These are phyloP conservation scores for Wickerhamomyces subpelliculosus DNA, from an alignment of 805 yeast species.

Conservation along the genomic window DNA sequence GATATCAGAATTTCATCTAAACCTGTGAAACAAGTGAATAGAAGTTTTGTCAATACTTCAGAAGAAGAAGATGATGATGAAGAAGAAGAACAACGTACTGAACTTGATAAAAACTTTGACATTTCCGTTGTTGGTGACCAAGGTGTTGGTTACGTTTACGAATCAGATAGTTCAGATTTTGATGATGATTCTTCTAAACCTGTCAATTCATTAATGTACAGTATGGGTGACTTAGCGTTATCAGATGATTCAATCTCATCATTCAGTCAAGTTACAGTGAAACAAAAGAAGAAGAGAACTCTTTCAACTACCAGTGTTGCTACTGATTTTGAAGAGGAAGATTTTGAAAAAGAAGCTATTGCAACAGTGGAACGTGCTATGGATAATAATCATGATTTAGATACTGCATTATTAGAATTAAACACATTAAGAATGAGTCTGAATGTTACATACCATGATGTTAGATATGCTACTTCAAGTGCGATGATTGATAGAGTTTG, in stretches of 20 bases:
- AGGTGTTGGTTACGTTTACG: slow-evolving; percentile 30
- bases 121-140: slow-evolving; percentile 27
- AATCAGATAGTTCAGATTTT: slow-evolving; percentile 27
- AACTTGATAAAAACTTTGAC: slow-evolving; percentile 11
- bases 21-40: slow-evolving; percentile 31
- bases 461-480: slow-evolving; percentile 68
- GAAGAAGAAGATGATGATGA: slow-evolving; percentile 22
- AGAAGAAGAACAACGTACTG: slow-evolving; percentile 13
- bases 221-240: slow-evolving; percentile 39
- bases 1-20: slow-evolving; percentile 47
- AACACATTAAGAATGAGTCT: slow-evolving; percentile 95
- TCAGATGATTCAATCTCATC: slow-evolving; percentile 58
- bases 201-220: slow-evolving; percentile 34
- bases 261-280: slow-evolving; percentile 28
- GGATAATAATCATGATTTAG: slow-evolving; percentile 86
- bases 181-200: slow-evolving; percentile 22
- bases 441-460: slow-evolving; percentile 93
- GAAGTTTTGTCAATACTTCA: slow-evolving; percentile 24
- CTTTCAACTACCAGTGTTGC: slow-evolving; percentile 31
- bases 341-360: slow-evolving; percentile 82
- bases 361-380: slow-evolving; percentile 91
- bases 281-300: slow-evolving; percentile 37
- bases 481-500: slow-evolving; percentile 66
- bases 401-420: slow-evolving; percentile 86
- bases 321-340: slow-evolving; percentile 61